Evolutionary conservation across 2,329 filamentous ascomycete genomes (phyloP).

Genomic region (Fusarium robinianum): DNA sequence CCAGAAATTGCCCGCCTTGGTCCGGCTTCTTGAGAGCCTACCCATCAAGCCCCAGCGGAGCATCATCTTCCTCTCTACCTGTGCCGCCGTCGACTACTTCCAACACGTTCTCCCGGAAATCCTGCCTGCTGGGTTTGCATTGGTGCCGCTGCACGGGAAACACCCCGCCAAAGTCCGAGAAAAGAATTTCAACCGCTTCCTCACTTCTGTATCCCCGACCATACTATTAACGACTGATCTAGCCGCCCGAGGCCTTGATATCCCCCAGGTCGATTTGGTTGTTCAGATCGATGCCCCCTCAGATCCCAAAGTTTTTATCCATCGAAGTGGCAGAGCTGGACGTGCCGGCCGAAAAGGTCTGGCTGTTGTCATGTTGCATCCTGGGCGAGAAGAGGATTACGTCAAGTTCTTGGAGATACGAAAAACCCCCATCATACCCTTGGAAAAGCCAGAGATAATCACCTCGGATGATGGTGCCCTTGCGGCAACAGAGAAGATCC

Average conservation of each 20-base stretch:
- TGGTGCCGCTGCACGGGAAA: slow-evolving; percentile 90
- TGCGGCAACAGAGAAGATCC: slow-evolving; percentile 62
- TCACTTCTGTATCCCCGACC: slow-evolving; percentile 73
- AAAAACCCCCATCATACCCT: slow-evolving; percentile 76
- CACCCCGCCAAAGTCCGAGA: slow-evolving; percentile 85
- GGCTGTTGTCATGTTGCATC: slow-evolving; percentile 82
- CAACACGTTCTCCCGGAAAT: slow-evolving; percentile 76
- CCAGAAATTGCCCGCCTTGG: slow-evolving; percentile 78
- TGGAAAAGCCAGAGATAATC: slow-evolving; percentile 60
- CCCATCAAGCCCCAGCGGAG: slow-evolving; percentile 78
- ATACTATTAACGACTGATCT: slow-evolving; percentile 92
- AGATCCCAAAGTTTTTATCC: slow-evolving; percentile 93
- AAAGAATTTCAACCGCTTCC: slow-evolving; percentile 83
- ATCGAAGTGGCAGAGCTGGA: slow-evolving; percentile 87
- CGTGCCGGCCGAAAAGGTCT: slow-evolving; percentile 85
- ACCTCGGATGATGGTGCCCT: slow-evolving; percentile 66
- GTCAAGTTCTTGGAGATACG: slow-evolving; percentile 83
- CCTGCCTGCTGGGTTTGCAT: slow-evolving; percentile 67
- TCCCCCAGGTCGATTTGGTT: slow-evolving; percentile 88
- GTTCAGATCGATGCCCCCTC: slow-evolving; percentile 82
- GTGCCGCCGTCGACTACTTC: slow-evolving; percentile 94
- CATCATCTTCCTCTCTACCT: slow-evolving; percentile 92
- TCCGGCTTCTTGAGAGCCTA: slow-evolving; percentile 69
- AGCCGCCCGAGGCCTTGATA: slow-evolving; percentile 86
- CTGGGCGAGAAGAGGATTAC: slow-evolving; percentile 88